A percentile compares a stretch with the other conserved stretches of the same genome.
phyloP scores from a whole-genome alignment of 140 eudicot genomes.

The Oenanthe javanica region DNA sequence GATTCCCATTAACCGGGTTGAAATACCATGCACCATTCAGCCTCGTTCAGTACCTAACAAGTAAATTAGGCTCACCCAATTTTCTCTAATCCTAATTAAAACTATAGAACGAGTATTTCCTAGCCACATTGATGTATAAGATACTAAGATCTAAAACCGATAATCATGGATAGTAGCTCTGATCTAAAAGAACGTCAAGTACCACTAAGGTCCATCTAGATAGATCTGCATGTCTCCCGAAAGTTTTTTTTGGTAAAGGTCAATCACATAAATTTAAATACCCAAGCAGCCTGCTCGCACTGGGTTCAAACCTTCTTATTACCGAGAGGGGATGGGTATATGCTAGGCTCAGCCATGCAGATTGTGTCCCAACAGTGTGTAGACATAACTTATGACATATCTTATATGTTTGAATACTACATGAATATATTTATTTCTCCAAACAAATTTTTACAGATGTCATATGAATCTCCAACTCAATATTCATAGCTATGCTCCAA shows the following conservation, averaged over 20 bases:
- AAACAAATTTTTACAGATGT: neutral
- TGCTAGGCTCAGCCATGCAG: neutral
- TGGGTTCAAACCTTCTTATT: neutral
- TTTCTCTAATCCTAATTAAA: neutral
- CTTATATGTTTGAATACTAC: neutral
- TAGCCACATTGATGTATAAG: neutral
- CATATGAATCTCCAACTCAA: neutral
- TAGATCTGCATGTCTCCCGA: neutral
- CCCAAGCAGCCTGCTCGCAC: neutral
- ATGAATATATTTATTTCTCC: neutral
- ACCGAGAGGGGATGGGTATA: neutral
- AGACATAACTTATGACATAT: neutral
- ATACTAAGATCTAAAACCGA: neutral
- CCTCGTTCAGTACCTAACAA: neutral
- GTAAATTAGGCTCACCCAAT: neutral
- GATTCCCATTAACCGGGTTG: too few relatives aligned
- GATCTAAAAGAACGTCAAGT: neutral
- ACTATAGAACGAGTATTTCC: neutral
- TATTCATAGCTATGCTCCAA: neutral
- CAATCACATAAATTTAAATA: neutral
- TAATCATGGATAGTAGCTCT: neutral
- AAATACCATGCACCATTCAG: neutral
- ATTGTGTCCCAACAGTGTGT: neutral
- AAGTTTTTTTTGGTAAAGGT: neutral
- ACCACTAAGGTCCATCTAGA: neutral